Evolutionary conservation across 1,284 basidiomycete species (phyloP).

Genomic region (Salmacisia buchloeana): DNA sequence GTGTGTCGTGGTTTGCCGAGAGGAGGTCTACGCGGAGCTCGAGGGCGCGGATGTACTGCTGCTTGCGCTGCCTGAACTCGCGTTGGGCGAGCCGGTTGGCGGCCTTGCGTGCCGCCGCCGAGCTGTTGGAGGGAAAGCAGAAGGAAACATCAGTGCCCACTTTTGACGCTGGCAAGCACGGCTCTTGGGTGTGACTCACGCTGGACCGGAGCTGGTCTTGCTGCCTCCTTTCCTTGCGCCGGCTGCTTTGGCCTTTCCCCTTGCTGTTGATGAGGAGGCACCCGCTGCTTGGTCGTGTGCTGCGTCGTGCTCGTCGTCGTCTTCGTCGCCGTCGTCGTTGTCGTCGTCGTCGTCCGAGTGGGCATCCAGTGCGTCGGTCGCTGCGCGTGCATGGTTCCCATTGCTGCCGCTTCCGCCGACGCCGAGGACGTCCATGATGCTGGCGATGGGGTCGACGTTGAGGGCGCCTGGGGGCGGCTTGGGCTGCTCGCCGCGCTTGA

Average conservation of each 20-base stretch:
- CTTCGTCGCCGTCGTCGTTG: constrained; percentile 27
- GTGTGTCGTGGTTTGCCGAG: constrained; percentile 39
- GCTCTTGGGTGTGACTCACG: constrained; percentile 6
- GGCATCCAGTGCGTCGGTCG: background rate
- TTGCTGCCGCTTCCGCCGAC: background rate
- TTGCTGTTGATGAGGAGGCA: background rate
- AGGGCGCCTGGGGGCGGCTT: background rate
- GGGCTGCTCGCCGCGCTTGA: background rate
- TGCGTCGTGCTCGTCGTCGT: constrained; percentile 16
- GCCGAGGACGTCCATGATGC: background rate
- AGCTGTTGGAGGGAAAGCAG: constrained; percentile 10
- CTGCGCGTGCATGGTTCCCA: background rate
- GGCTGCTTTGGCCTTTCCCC: background rate
- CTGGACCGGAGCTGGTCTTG: background rate
- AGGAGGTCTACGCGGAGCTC: constrained; percentile 41
- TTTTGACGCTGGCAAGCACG: constrained; percentile 10
- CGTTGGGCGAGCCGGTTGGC: constrained; percentile 43
- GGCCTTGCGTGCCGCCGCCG: constrained; percentile 30
- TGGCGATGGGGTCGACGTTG: background rate
- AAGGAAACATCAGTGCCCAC: constrained; percentile 7
- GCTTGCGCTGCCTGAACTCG: constrained; percentile 44
- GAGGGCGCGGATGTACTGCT: constrained; percentile 43
- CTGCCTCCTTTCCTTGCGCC: background rate
- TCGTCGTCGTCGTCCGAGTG: constrained; percentile 26
- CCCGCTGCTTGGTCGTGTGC: background rate